These are phyloP conservation scores for Colletotrichum eremochloae DNA, from an alignment of 2,329 filamentous ascomycete genomes.

Conservation along the genomic window DNA sequence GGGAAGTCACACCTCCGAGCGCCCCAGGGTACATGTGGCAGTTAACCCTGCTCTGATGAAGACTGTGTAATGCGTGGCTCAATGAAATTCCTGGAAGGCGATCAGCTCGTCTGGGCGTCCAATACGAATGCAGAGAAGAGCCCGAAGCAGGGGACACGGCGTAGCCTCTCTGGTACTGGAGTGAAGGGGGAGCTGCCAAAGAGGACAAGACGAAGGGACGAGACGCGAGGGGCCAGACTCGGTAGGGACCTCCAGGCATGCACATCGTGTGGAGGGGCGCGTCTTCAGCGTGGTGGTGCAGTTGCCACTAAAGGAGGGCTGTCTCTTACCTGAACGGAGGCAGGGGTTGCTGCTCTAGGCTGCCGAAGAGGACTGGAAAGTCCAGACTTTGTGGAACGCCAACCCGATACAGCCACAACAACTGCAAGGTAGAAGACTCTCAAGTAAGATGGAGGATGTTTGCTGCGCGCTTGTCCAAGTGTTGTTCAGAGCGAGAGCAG, in stretches of 20 bases:
- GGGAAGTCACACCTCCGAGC: slow-evolving; percentile 36
- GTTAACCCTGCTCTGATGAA: slow-evolving; percentile 38
- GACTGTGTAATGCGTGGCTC: slow-evolving; percentile 36
- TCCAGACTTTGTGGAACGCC: slow-evolving; percentile 2
- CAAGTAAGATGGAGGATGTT: neutral
- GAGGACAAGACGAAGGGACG: slow-evolving; percentile 38
- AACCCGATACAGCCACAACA: neutral
- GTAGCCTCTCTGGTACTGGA: slow-evolving; percentile 34
- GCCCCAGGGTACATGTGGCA: slow-evolving; percentile 40
- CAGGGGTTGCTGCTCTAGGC: slow-evolving; percentile 7
- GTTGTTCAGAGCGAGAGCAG: neutral
- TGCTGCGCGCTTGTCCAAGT: neutral
- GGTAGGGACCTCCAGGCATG: slow-evolving; percentile 37
- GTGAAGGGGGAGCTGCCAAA: slow-evolving; percentile 38
- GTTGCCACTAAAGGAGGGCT: slow-evolving; percentile 38
- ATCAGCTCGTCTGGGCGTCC: slow-evolving; percentile 40
- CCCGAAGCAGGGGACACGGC: slow-evolving; percentile 38
- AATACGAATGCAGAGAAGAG: slow-evolving; percentile 43
- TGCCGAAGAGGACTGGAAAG: slow-evolving; percentile 2
- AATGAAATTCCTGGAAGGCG: slow-evolving; percentile 40
- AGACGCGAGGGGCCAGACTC: slow-evolving; percentile 36
- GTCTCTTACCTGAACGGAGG: slow-evolving; percentile 38
- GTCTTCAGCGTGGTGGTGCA: slow-evolving; percentile 30
- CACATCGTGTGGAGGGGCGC: slow-evolving; percentile 41
- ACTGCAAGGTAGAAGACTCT: neutral